Evolutionary conservation across 2,329 filamentous ascomycete genomes (phyloP).

Genomic region (Calonectria pteridis): DNA sequence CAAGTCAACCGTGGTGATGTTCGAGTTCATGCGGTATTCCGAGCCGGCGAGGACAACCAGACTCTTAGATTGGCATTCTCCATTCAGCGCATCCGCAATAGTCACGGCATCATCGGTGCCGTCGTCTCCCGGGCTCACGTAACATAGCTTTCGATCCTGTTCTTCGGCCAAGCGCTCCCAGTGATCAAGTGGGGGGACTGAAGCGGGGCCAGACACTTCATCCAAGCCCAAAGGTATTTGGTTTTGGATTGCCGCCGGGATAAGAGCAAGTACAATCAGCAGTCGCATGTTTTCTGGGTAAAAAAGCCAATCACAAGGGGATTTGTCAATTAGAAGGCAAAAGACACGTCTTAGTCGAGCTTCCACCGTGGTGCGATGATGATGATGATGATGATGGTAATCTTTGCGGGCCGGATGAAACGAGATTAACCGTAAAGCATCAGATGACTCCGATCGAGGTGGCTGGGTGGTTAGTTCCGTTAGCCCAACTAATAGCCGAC

Average conservation of each 20-base stretch:
- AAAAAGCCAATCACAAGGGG: background rate
- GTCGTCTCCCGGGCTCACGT: background rate
- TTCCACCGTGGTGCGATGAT: background rate
- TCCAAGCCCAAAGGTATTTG: background rate
- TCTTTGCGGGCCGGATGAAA: background rate
- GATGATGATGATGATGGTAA: too few species aligned
- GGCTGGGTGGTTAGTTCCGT: background rate
- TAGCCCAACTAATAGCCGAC: background rate
- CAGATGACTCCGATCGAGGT: background rate
- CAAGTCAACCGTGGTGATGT: background rate
- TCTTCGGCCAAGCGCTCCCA: constrained; percentile 2
- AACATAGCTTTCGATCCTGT: constrained; percentile 4
- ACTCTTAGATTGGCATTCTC: background rate
- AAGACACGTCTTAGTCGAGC: too few species aligned
- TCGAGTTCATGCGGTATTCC: constrained; percentile 12
- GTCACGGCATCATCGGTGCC: constrained; percentile 1
- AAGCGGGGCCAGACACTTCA: background rate
- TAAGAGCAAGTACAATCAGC: background rate
- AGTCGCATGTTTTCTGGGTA: background rate
- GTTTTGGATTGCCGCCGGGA: background rate
- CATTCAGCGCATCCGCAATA: constrained; percentile 10
- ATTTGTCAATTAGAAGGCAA: background rate
- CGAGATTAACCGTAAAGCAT: background rate
- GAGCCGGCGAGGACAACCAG: background rate
- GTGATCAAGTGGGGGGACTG: background rate